Percentiles rank a stretch among this genome's conserved stretches.
phyloP scores from a whole-genome alignment of 495 filamentous ascomycete species.

The Tetracladium setigerum region DNA sequence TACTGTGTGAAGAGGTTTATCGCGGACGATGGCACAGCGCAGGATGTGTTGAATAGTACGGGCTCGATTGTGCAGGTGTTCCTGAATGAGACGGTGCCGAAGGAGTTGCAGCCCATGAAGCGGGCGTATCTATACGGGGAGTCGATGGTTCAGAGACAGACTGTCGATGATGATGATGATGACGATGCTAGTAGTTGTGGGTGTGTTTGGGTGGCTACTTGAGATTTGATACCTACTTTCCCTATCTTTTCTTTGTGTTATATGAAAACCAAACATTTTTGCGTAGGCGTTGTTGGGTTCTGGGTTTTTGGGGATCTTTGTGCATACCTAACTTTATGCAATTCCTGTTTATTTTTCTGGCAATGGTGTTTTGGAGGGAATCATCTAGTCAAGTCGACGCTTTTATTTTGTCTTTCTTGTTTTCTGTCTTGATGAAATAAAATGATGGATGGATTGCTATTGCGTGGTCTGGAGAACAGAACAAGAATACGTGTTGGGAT shows the following conservation, averaged over 20 bases:
- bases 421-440: neutral
- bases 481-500: neutral
- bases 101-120: too few relatives aligned
- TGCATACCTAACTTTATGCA: too few relatives aligned
- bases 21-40: conserved; percentile 36
- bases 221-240: neutral
- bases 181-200: conserved; percentile 2
- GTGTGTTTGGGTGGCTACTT: conserved; percentile 6
- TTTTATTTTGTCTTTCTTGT: neutral
- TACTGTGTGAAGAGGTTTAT: conserved; percentile 59
- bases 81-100: conserved; percentile 51
- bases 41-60: conserved; percentile 29
- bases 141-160: neutral
- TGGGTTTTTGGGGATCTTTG: too few relatives aligned
- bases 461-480: too few relatives aligned
- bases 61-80: conserved; percentile 42
- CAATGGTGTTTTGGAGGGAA: neutral
- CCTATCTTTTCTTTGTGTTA: too few relatives aligned
- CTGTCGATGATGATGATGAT: neutral
- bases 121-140: neutral
- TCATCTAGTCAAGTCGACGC: too few relatives aligned
- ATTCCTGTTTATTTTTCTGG: too few relatives aligned
- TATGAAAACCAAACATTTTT: too few relatives aligned
- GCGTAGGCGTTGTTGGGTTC: too few relatives aligned
- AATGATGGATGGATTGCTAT: neutral